These are phyloP conservation scores for Rubus idaeus DNA, from an alignment of 306 rosid species.

Conservation along the genomic window DNA sequence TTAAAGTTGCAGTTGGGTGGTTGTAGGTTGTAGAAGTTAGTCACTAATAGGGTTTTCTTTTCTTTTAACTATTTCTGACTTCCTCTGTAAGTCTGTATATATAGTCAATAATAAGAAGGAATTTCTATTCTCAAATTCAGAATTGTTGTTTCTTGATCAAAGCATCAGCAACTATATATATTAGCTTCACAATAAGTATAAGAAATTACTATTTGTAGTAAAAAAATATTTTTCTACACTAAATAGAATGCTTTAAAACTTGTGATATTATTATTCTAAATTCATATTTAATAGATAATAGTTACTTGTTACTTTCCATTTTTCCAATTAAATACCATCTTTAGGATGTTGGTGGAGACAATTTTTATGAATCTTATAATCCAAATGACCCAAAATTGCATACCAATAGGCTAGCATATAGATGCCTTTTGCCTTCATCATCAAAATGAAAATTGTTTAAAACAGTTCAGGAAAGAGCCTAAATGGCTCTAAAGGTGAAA, in stretches of 20 bases:
- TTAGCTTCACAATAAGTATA: background rate
- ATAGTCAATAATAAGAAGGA: constrained; percentile 4
- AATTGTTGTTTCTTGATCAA: background rate
- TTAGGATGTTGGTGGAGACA: background rate
- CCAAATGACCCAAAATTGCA: background rate
- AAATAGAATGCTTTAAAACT: too few species aligned
- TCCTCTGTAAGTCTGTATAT: background rate
- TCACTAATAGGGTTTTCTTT: constrained; percentile 16
- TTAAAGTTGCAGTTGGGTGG: constrained; percentile 35
- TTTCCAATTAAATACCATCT: background rate
- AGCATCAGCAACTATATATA: background rate
- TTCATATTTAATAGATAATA: too few species aligned
- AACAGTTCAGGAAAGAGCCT: background rate
- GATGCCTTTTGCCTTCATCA: constrained; percentile 11
- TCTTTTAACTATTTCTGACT: constrained; percentile 4
- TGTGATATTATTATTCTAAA: too few species aligned
- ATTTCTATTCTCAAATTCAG: background rate
- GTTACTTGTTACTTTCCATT: background rate
- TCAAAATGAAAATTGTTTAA: background rate
- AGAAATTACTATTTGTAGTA: background rate
- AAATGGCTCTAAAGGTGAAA: background rate
- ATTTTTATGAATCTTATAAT: constrained; percentile 19
- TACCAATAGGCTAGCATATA: background rate
- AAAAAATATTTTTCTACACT: too few species aligned
- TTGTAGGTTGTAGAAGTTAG: constrained; percentile 27